phyloP scores from a whole-genome alignment of 306 rosid species.

The Albizia julibrissin region DNA sequence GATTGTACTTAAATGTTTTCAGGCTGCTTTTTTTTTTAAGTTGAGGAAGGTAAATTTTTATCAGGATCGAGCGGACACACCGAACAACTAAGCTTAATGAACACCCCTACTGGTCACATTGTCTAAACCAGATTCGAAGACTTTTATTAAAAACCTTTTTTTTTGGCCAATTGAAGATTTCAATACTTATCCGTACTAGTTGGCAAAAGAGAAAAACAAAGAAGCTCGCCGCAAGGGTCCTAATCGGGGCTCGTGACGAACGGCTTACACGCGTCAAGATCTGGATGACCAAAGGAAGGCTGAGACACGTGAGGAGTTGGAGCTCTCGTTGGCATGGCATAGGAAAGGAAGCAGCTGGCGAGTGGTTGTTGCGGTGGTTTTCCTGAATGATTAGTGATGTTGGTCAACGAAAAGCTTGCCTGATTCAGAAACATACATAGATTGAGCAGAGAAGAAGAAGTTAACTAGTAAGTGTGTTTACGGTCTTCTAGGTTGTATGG shows the following conservation, averaged over 20 bases:
- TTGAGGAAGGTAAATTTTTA: too few species aligned
- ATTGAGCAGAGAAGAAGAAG: background rate
- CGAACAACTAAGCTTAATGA: too few species aligned
- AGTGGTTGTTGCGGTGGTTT: constrained; percentile 18
- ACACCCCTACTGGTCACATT: too few species aligned
- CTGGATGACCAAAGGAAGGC: constrained; percentile 4
- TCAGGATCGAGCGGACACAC: too few species aligned
- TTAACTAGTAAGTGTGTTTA: too few species aligned
- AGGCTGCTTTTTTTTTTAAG: too few species aligned
- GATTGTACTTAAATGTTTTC: too few species aligned
- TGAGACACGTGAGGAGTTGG: constrained; percentile 13
- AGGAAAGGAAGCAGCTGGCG: constrained; percentile 2
- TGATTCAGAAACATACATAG: background rate
- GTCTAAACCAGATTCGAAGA: background rate
- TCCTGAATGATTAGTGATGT: background rate
- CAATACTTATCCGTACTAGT: background rate
- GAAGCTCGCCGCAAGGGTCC: background rate
- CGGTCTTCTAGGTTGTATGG: constrained; percentile 35
- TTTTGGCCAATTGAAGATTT: background rate
- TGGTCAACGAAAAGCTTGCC: constrained; percentile 4
- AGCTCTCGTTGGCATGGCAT: constrained; percentile 7
- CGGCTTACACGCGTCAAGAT: background rate
- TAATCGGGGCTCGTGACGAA: background rate
- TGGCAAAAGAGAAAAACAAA: background rate
- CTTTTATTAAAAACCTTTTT: background rate